Evolutionary conservation across 352 stramenopile genomes (phyloP).

Genomic region (Elongisporangium senticosum): DNA sequence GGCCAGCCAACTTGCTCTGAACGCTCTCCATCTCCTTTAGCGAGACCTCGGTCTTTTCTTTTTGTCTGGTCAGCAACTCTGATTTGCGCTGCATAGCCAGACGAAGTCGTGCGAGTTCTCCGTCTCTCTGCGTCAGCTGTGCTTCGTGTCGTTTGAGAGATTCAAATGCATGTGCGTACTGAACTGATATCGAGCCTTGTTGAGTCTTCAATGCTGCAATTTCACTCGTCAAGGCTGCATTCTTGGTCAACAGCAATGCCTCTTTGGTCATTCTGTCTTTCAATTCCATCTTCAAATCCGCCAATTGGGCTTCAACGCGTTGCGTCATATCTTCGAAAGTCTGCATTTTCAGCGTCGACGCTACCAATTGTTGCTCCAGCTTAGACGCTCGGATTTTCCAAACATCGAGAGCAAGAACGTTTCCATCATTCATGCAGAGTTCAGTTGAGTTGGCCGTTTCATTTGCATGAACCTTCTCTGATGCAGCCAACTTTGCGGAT

Average conservation of each 20-base stretch:
- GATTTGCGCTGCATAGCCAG: constrained; percentile 40
- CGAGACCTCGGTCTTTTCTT: constrained; percentile 19
- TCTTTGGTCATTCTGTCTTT: constrained; percentile 25
- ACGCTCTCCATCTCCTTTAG: constrained; percentile 22
- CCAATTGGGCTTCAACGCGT: constrained; percentile 34
- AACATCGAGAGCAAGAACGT: constrained; percentile 10
- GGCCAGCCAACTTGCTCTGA: constrained; percentile 14
- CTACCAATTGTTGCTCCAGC: constrained; percentile 31
- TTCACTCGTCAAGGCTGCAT: constrained; percentile 23
- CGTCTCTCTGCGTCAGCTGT: constrained; percentile 7
- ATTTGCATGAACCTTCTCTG: background rate
- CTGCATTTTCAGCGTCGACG: constrained; percentile 29
- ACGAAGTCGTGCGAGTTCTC: constrained; percentile 26
- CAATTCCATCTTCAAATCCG: constrained; percentile 27
- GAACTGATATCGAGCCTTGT: constrained; percentile 21
- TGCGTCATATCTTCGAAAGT: constrained; percentile 41
- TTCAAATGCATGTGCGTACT: constrained; percentile 19
- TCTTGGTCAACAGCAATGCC: constrained; percentile 14
- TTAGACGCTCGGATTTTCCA: constrained; percentile 27
- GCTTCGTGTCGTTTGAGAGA: constrained; percentile 28
- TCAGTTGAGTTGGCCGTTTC: background rate
- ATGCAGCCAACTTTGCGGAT: background rate
- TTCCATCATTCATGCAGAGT: background rate
- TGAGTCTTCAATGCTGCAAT: constrained; percentile 24
- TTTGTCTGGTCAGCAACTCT: constrained; percentile 39